Evolutionary conservation across 768 basidiomycete genomes (phyloP).

Genomic region (Pleurotus tuoliensis): DNA sequence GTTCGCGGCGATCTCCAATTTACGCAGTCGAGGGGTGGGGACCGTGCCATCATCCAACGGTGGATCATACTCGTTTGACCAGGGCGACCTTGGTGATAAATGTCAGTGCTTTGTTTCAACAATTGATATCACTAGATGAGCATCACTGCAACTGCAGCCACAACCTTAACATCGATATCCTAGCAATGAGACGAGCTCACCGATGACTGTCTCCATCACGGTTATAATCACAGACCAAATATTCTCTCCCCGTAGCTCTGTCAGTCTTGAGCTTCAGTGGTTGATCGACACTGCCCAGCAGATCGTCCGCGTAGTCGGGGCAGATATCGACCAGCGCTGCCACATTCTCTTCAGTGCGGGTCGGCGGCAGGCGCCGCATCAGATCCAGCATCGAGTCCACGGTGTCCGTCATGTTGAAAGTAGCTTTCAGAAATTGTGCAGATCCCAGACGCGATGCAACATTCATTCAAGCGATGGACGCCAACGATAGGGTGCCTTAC

Average conservation of each 20-base stretch:
- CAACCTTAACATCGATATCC: no score
- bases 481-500: no score
- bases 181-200: constrained; percentile 36
- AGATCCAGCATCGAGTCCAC: constrained; percentile 94
- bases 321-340: constrained; percentile 74
- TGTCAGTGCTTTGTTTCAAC: not conserved
- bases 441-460: no score
- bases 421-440: not conserved
- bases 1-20: constrained; percentile 90
- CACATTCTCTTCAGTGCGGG: constrained; percentile 83
- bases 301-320: constrained; percentile 93
- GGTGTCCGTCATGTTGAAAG: constrained; percentile 61
- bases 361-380: constrained; percentile 93
- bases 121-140: not conserved
- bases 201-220: constrained; percentile 88
- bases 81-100: constrained; percentile 73
- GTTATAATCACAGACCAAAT: constrained; percentile 92
- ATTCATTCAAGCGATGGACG: no score
- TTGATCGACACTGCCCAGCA: constrained; percentile 92
- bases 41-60: constrained; percentile 85
- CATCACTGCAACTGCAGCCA: no score
- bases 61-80: constrained; percentile 96
- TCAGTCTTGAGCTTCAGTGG: constrained; percentile 83
- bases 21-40: constrained; percentile 80
- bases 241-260: constrained; percentile 78